These are phyloP conservation scores for Vigna radiata DNA, from an alignment of 306 rosid species.

Conservation along the genomic window DNA sequence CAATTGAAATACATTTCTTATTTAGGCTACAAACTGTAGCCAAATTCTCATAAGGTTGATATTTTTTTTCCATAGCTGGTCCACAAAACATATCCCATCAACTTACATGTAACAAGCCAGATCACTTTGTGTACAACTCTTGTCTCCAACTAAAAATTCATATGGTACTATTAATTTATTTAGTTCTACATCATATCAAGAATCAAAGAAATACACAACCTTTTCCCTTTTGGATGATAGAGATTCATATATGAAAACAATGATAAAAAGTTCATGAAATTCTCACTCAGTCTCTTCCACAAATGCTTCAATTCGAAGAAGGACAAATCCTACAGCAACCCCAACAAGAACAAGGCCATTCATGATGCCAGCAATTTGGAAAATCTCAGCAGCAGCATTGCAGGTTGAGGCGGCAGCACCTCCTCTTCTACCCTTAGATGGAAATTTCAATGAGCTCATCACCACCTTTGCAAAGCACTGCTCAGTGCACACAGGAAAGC, in stretches of 20 bases:
- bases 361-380: slow-evolving; percentile 75
- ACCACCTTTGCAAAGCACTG: slow-evolving; percentile 70
- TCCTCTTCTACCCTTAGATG: slow-evolving; percentile 47
- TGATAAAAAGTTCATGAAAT: slow-evolving; percentile 25
- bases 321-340: slow-evolving; percentile 89
- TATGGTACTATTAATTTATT: slow-evolving; percentile 10
- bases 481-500: slow-evolving; percentile 59
- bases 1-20: not conserved
- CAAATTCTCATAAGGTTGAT: slow-evolving; percentile 8
- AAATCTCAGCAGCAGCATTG: slow-evolving; percentile 78
- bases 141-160: slow-evolving; percentile 33
- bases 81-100: not conserved
- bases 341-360: slow-evolving; percentile 78
- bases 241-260: slow-evolving; percentile 13
- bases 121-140: slow-evolving; percentile 34
- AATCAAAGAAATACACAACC: slow-evolving; percentile 40
- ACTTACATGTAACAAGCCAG: slow-evolving; percentile 17
- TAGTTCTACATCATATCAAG: slow-evolving; percentile 49
- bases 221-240: not conserved
- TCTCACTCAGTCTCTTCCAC: slow-evolving; percentile 71
- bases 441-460: slow-evolving; percentile 63
- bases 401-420: slow-evolving; percentile 76
- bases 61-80: not conserved
- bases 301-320: slow-evolving; percentile 78
- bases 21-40: not conserved